phyloP scores from a whole-genome alignment of 768 basidiomycete genomes.

The Naganishia vaughanmartiniae region DNA sequence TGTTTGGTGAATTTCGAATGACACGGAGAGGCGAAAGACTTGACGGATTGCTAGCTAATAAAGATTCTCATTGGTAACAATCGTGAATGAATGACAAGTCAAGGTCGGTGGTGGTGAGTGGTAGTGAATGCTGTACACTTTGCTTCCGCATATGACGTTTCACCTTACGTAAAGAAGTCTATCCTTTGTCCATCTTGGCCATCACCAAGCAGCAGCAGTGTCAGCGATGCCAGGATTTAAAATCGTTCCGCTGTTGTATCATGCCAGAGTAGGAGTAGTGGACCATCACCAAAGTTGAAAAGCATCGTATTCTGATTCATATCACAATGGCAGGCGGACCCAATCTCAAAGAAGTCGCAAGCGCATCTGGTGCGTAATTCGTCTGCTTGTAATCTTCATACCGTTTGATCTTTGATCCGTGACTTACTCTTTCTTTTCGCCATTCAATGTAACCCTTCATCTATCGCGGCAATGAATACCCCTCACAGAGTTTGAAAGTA shows the following conservation, averaged over 20 bases:
- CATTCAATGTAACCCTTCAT: neutral
- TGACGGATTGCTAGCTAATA: too few species aligned
- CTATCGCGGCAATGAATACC: neutral
- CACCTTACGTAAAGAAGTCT: neutral
- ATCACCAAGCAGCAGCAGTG: neutral
- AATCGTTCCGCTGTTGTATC: neutral
- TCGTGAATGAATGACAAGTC: too few species aligned
- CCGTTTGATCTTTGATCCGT: too few species aligned
- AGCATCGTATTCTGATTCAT: neutral
- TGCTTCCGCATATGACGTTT: neutral
- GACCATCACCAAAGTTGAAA: neutral
- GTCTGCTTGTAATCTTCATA: neutral
- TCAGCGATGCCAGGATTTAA: neutral
- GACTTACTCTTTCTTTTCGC: neutral
- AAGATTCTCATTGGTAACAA: too few species aligned
- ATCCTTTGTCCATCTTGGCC: conserved; percentile 7
- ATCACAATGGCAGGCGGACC: conserved; percentile 24
- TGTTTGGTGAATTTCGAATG: neutral
- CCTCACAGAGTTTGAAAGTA: conserved; percentile 43
- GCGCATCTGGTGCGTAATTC: conserved; percentile 17
- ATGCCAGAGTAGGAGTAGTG: neutral
- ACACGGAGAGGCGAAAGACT: too few species aligned
- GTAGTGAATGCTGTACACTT: neutral
- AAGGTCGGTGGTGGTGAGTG: neutral
- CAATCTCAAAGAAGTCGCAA: conserved; percentile 26